phyloP scores from a whole-genome alignment of 2,329 filamentous ascomycete species.

The Ophiostoma piceae region DNA sequence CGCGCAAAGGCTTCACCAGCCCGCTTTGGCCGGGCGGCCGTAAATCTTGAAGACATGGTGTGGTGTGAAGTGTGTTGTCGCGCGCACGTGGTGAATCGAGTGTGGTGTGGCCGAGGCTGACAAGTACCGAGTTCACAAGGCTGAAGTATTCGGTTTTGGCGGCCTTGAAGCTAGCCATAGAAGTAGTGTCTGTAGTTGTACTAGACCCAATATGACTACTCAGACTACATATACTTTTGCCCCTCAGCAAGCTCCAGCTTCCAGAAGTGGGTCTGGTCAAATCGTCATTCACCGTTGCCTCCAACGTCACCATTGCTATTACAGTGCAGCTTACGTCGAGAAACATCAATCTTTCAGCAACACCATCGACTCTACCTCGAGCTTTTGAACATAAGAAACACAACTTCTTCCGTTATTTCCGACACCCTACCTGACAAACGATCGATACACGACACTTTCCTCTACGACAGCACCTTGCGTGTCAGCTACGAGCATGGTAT shows the following conservation, averaged over 20 bases:
- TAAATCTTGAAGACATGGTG: constrained; percentile 52
- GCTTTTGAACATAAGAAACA: background rate
- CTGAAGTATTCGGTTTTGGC: background rate
- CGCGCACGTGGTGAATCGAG: background rate
- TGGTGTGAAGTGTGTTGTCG: background rate
- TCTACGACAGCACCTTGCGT: background rate
- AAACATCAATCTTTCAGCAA: background rate
- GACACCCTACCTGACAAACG: background rate
- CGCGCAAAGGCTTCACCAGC: constrained; percentile 76
- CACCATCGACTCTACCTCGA: background rate
- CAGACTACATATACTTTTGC: background rate
- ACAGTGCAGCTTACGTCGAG: background rate
- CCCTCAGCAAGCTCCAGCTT: constrained; percentile 13
- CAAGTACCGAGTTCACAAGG: background rate
- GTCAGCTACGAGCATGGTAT: constrained; percentile 1
- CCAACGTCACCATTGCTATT: constrained; percentile 8
- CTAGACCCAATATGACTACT: background rate
- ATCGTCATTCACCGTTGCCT: constrained; percentile 13
- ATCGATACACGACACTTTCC: background rate
- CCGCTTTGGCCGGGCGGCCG: constrained; percentile 73
- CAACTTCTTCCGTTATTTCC: background rate
- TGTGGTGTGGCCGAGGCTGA: background rate
- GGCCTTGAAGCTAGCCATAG: background rate
- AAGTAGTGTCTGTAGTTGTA: background rate
- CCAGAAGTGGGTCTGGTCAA: background rate